Conservation (phyloP, 139 green algal genomes). For the Axilococcus clingmanii region DNA sequence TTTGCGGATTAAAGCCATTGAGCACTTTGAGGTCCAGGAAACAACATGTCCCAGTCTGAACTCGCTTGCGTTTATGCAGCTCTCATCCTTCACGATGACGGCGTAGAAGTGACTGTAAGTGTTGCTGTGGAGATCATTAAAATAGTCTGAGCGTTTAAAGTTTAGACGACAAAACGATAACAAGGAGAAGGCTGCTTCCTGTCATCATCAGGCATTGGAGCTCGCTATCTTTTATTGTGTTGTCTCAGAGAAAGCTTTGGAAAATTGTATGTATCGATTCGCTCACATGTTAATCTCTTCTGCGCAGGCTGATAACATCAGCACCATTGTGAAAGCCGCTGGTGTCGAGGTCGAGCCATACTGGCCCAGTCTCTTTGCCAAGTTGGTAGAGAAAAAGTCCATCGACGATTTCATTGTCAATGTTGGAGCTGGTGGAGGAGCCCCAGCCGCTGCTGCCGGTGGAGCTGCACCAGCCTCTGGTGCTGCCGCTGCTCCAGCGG, state of each 20-base stretch:
- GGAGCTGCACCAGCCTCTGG: constrained; percentile 37
- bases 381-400: constrained; percentile 88
- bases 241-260: not conserved
- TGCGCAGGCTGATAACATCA: constrained; percentile 84
- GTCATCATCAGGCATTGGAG: too few species aligned
- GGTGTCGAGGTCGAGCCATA: constrained; percentile 88
- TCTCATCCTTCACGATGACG: constrained; percentile 95
- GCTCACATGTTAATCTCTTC: not conserved
- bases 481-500: constrained; percentile 48
- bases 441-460: constrained; percentile 46
- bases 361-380: constrained; percentile 94
- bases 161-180: not conserved
- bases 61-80: constrained; percentile 92
- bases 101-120: constrained; percentile 77
- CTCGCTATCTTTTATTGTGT: not conserved
- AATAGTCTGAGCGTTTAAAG: not conserved
- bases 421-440: constrained; percentile 71
- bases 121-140: not conserved
- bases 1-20: too few species aligned
- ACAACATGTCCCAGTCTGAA: constrained; percentile 67
- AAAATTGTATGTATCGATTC: not conserved
- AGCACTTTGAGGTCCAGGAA: constrained; percentile 6
- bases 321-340: constrained; percentile 78
- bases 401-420: constrained; percentile 95
- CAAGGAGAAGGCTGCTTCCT: not conserved